Evolutionary conservation across 768 basidiomycete species (phyloP).

Genomic region (Collybia sp.): DNA sequence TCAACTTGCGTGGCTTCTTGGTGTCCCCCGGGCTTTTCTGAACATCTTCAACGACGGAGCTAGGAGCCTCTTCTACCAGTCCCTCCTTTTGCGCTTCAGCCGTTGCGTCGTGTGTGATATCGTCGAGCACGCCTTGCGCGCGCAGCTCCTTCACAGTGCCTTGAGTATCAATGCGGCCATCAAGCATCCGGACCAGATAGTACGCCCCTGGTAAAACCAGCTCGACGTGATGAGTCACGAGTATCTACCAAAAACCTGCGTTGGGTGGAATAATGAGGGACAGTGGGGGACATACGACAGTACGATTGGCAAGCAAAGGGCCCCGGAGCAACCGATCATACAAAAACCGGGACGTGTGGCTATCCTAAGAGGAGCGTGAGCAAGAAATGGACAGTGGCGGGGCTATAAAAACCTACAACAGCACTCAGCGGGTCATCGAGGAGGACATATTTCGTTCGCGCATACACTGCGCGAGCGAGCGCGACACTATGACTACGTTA

Average conservation of each 20-base stretch:
- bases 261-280: not conserved
- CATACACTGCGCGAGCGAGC: slow-evolving; percentile 79
- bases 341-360: slow-evolving; percentile 60
- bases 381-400: not conserved
- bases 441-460: slow-evolving; percentile 62
- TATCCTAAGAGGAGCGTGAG: slow-evolving; percentile 39
- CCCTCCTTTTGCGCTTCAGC: slow-evolving; percentile 29
- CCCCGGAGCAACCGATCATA: slow-evolving; percentile 65
- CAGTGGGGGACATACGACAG: slow-evolving; percentile 38
- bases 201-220: slow-evolving; percentile 69
- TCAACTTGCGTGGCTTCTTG: slow-evolving; percentile 68
- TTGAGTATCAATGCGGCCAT: slow-evolving; percentile 71
- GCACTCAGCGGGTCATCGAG: slow-evolving; percentile 81
- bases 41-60: slow-evolving; percentile 2
- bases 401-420: slow-evolving; percentile 52
- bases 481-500: slow-evolving; percentile 49
- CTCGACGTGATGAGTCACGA: slow-evolving; percentile 81
- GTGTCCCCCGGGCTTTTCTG: slow-evolving; percentile 20
- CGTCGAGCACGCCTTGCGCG: slow-evolving; percentile 54
- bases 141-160: slow-evolving; percentile 63
- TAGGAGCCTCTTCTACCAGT: slow-evolving; percentile 17
- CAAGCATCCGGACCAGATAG: slow-evolving; percentile 71
- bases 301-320: slow-evolving; percentile 59
- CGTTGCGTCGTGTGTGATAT: slow-evolving; percentile 49
- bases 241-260: slow-evolving; percentile 29